Percentiles rank a stretch among this genome's conserved stretches.
These are phyloP conservation scores for Kentomonas sorsogonicus DNA, from an alignment of 208 protist genomes.

Conservation along the genomic window DNA sequence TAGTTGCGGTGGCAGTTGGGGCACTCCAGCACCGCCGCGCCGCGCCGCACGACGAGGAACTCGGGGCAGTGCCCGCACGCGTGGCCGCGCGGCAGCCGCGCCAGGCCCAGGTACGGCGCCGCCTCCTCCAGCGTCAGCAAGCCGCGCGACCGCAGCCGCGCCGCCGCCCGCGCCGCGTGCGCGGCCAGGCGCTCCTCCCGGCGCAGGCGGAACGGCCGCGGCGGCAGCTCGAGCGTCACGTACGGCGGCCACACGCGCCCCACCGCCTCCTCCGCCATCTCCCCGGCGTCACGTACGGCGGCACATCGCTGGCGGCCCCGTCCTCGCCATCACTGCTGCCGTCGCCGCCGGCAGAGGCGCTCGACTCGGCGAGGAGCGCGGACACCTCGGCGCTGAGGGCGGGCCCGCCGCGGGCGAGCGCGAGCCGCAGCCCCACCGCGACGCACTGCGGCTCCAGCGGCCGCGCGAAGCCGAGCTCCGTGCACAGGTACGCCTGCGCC, in stretches of 20 bases:
- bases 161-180: slow-evolving; percentile 24
- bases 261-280: slow-evolving; percentile 13
- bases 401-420: background rate
- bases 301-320: background rate
- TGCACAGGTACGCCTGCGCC: slow-evolving; percentile 60
- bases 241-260: slow-evolving; percentile 55
- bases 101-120: background rate
- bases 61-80: slow-evolving; percentile 55
- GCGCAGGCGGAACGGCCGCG: slow-evolving; percentile 22
- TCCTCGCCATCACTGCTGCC: slow-evolving; percentile 6
- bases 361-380: background rate
- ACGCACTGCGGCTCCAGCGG: slow-evolving; percentile 57
- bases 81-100: slow-evolving; percentile 11
- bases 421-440: slow-evolving; percentile 26
- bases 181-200: slow-evolving; percentile 29
- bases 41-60: slow-evolving; percentile 27
- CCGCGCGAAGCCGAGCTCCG: slow-evolving; percentile 61
- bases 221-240: slow-evolving; percentile 33
- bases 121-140: background rate
- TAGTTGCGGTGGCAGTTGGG: slow-evolving; percentile 69
- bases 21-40: slow-evolving; percentile 36
- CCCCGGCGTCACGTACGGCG: background rate
- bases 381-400: background rate
- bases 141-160: background rate
- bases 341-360: background rate